phyloP scores from a whole-genome alignment of 805 yeast genomes.

The Kazachstania psychrophila region DNA sequence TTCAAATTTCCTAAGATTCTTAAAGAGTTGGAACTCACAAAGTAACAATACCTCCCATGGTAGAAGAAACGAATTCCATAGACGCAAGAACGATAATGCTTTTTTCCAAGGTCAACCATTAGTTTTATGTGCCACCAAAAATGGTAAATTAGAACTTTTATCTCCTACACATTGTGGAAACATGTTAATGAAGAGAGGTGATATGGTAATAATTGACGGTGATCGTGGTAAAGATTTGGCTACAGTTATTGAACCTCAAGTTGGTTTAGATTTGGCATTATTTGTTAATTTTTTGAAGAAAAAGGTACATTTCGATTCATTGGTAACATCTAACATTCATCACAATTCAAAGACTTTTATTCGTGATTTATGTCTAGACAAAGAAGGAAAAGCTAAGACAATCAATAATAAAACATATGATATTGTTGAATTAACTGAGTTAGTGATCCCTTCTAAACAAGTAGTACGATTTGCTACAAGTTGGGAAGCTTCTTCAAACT shows the following conservation, averaged over 20 bases:
- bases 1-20: too few species aligned
- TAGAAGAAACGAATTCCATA: background rate
- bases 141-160: slow-evolving; percentile 60
- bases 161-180: slow-evolving; percentile 60
- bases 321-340: slow-evolving; percentile 26
- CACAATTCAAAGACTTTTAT: slow-evolving; percentile 25
- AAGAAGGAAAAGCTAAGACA: slow-evolving; percentile 18
- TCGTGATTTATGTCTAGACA: slow-evolving; percentile 20
- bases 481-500: slow-evolving; percentile 48
- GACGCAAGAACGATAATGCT: background rate
- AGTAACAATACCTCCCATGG: too few species aligned
- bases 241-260: slow-evolving; percentile 56
- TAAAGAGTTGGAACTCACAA: too few species aligned
- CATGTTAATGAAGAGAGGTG: slow-evolving; percentile 46
- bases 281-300: slow-evolving; percentile 67
- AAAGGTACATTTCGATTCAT: slow-evolving; percentile 45
- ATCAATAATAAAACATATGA: slow-evolving; percentile 30
- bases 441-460: slow-evolving; percentile 70
- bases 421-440: slow-evolving; percentile 36
- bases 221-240: slow-evolving; percentile 78
- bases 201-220: slow-evolving; percentile 71
- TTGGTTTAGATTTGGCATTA: slow-evolving; percentile 55
- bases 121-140: slow-evolving; percentile 45
- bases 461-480: slow-evolving; percentile 69
- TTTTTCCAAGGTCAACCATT: slow-evolving; percentile 25